Evolutionary conservation across 495 filamentous ascomycete species (phyloP), one percentile per base, ranked within the genome.

Genomic region (Podospora pseudoanserina): DNA sequence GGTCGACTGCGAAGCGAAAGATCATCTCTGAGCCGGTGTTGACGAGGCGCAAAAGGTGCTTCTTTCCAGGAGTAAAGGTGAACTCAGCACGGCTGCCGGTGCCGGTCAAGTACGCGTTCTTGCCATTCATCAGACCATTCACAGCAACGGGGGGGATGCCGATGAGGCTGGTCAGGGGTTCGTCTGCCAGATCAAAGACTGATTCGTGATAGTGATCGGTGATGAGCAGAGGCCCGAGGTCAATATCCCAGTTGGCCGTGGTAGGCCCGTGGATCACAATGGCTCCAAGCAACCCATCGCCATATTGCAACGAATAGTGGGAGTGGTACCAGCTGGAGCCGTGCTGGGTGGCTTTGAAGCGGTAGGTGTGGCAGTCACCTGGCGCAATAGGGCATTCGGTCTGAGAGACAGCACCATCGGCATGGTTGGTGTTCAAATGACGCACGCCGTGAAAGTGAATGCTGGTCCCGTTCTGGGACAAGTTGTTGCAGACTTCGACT

Each of bases 241-340:
- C 85, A 60, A 80, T 78, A 62, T 86, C 82, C 61, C 84, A 85
- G 65, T 81, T 75, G 32, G 78, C 80, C 20, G 79, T 81, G 3
- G 79, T 73, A 4, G 84, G 84, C 16, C 83, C 84, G 28, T 78
- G 76, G 71, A 85, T 80, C 61, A 85, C 71, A 9, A 87, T 77
- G 5, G 77, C 70, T 19, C 85, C 85, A 19, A 78, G 71, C 11
- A 83, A 72, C 4, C 85, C 85, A 66, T 85, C 79, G 55, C 76
- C 79, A 60, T 82, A 82, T 70, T 90, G 87, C 13, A 83, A 72
- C 9, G 79, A 80, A 70, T 83, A 87, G 71, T 90, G 88, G 34
- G 78, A 82, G 70, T 90, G 88, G 64, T 89, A 74, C 87, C 86
- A 90, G 5, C 82, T 78, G 0, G 83, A 83, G 3, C 88, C 89